A percentile compares a stretch with the other conserved stretches of the same genome.
Conservation (phyloP, 306 rosid genomes). For the Prunus dulcis region DNA sequence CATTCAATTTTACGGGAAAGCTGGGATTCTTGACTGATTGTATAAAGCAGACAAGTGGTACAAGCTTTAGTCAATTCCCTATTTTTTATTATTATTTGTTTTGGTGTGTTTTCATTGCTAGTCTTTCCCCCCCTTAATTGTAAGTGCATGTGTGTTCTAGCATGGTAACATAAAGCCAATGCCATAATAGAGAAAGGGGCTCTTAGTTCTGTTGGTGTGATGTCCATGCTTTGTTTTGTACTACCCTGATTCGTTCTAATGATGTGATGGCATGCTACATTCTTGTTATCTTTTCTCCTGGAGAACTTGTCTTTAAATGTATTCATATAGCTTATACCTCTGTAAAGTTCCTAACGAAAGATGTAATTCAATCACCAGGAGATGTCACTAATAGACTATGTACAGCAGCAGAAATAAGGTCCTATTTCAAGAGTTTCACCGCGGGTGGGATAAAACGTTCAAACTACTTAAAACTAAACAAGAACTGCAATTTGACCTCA, state of each 20-base stretch:
- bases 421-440: conserved; percentile 47
- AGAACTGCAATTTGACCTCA: conserved; percentile 66
- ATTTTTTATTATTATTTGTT: neutral
- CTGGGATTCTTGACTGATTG: conserved; percentile 56
- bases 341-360: conserved; percentile 15
- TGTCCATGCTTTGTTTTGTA: neutral
- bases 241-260: neutral
- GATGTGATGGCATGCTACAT: neutral
- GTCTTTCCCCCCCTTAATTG: neutral
- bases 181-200: neutral
- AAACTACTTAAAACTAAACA: conserved; percentile 57
- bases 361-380: conserved; percentile 39
- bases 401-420: conserved; percentile 54
- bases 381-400: conserved; percentile 57
- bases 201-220: neutral
- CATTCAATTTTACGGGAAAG: conserved; percentile 54
- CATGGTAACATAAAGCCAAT: neutral
- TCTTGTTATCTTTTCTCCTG: neutral
- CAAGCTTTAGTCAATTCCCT: neutral
- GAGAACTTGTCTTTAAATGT: neutral
- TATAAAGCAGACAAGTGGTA: conserved; percentile 57
- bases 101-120: neutral
- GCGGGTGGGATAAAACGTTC: conserved; percentile 19
- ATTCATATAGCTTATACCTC: neutral
- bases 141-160: neutral